Base-by-base conservation (phyloP, 257 asterid species). In the Solanum commersonii region DNA sequence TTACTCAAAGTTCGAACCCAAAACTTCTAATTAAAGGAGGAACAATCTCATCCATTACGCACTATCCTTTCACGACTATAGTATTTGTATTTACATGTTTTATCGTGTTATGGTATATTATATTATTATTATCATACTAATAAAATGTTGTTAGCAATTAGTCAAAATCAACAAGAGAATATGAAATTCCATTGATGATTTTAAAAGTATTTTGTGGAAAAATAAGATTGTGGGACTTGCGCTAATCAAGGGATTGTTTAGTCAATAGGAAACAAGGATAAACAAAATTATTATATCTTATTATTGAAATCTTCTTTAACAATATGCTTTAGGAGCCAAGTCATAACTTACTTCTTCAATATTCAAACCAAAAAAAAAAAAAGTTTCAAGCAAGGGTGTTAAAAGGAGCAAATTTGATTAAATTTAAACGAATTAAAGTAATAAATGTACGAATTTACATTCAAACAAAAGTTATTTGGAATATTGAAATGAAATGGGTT, bases 201-300 rank as follows among this genome's bases (percentile, higher is more conserved):
- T 46, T 44, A 46, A 27, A 81, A 46, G 11, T 44, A 81, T 10
- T 81, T 81, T 29, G 22, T 29, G 25, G 59, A 18, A 46, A 46
- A 27, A n/a, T 9, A 81, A 81, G 13, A 29, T 81, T 46, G 83
- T 84, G 15, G 15, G 29, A 74, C 79, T 84, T 29, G 85, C 93
- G 94, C 71, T 35, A 89, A 93, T 91, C 89, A 89, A 90, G 93
- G 93, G 87, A 76, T 14, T 79, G 52, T 83, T 83, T 78, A 87
- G 92, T 91, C 92, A 86, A 90, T 56, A 46, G 68, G 73, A 40
- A 91, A 81, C 91, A 87, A 33, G 72, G 14, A 22, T 82, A 88
- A 35, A 44, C 79, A 52, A 49, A 46, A 63, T 29, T 46, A 46
- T 44, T 46, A 25, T 27, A 15, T 81, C 42, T 27, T 27, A 49